Conservation (phyloP, 352 stramenopile species). For the Phytophthora sp. region DNA sequence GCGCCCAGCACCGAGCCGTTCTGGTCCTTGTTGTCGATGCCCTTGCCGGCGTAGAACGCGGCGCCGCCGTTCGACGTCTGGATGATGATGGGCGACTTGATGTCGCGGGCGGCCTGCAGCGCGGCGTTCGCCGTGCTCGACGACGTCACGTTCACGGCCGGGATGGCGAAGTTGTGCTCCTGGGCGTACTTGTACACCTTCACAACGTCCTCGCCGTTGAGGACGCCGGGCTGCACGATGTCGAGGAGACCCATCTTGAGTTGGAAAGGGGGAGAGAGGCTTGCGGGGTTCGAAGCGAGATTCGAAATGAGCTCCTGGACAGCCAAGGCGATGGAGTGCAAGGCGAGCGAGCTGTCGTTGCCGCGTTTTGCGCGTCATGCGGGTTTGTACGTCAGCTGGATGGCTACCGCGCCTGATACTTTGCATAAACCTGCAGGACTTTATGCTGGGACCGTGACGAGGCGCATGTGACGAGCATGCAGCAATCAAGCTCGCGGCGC, state of each 20-base stretch:
- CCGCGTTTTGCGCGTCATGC: too few relatives aligned
- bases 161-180: slow-evolving; percentile 96
- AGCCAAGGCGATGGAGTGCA: neutral
- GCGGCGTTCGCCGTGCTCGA: slow-evolving; percentile 96
- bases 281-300: slow-evolving; percentile 36
- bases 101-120: slow-evolving; percentile 96
- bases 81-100: slow-evolving; percentile 98
- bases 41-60: slow-evolving; percentile 97
- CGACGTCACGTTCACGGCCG: slow-evolving; percentile 97
- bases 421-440: too few relatives aligned
- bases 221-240: slow-evolving; percentile 84
- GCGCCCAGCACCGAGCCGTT: slow-evolving; percentile 66
- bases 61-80: slow-evolving; percentile 98
- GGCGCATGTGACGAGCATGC: too few relatives aligned
- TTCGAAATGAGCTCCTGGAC: slow-evolving; percentile 36
- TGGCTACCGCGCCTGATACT: too few relatives aligned
- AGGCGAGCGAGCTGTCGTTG: too few relatives aligned
- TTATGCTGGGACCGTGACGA: too few relatives aligned
- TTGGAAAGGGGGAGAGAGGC: neutral
- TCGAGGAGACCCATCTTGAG: slow-evolving; percentile 82
- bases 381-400: too few relatives aligned
- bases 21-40: slow-evolving; percentile 95
- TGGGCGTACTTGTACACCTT: slow-evolving; percentile 95
- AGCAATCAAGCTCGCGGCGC: too few relatives aligned
- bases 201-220: slow-evolving; percentile 89